These are phyloP conservation scores for Leishmania turanica DNA, from an alignment of 208 protist genomes.

Conservation along the genomic window DNA sequence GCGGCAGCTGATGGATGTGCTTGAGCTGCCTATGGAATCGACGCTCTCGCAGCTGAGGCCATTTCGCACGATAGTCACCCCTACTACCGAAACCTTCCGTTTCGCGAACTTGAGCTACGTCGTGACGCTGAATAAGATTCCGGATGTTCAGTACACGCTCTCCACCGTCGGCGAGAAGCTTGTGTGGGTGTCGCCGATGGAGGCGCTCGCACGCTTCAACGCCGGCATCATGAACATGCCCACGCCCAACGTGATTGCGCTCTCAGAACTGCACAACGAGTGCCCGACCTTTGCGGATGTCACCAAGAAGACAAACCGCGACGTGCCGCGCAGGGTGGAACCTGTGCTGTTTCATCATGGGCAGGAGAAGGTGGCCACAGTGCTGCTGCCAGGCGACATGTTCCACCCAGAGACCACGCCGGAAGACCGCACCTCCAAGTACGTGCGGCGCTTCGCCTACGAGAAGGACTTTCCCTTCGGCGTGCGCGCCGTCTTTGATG, in stretches of 20 bases:
- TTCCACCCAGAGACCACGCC: slow-evolving; percentile 61
- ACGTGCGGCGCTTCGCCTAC: slow-evolving; percentile 81
- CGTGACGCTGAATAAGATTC: slow-evolving; percentile 75
- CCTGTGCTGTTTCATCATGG: slow-evolving; percentile 77
- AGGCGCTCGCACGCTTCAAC: slow-evolving; percentile 90
- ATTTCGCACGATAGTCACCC: slow-evolving; percentile 79
- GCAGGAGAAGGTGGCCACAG: slow-evolving; percentile 75
- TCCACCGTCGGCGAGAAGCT: slow-evolving; percentile 71
- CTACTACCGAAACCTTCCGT: slow-evolving; percentile 82
- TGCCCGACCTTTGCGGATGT: slow-evolving; percentile 83
- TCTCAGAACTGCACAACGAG: slow-evolving; percentile 87
- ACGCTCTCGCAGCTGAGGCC: slow-evolving; percentile 66
- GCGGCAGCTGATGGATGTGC: slow-evolving; percentile 75
- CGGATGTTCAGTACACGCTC: slow-evolving; percentile 81
- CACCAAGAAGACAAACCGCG: slow-evolving; percentile 48
- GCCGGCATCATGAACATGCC: slow-evolving; percentile 92
- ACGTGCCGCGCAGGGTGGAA: slow-evolving; percentile 41
- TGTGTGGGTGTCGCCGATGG: slow-evolving; percentile 90
- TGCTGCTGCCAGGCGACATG: slow-evolving; percentile 84
- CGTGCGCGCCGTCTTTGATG: slow-evolving; percentile 84
- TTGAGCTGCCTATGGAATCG: slow-evolving; percentile 88
- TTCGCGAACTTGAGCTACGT: slow-evolving; percentile 84
- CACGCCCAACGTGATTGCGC: slow-evolving; percentile 78
- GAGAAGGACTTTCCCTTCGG: slow-evolving; percentile 88
- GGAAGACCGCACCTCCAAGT: slow-evolving; percentile 67